Base-by-base conservation (phyloP, 139 green algal genomes). In the Chlorella vulgaris region DNA sequence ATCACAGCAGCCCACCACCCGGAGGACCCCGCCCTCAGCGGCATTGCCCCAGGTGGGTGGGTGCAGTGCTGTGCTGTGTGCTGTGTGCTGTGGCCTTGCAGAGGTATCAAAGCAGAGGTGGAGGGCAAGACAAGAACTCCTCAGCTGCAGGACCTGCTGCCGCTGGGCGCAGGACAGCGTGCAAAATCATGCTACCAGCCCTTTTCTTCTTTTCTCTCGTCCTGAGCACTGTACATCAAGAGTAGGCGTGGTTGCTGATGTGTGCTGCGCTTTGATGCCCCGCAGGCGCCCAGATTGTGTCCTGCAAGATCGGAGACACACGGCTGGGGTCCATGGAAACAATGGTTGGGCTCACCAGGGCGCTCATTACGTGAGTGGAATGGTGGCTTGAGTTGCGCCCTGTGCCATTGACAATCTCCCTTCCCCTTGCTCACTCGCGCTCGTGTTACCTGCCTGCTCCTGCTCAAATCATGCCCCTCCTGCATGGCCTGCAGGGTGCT, bases 301-400 rank as follows among this genome's bases (percentile, higher is more conserved):
- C 86, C n/a, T 97, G 91, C 87, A 98, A 98, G 86, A 98, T 98
- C 63, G 95, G 95, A 8, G 95, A 98, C 86, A 94, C 81, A 6
- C 86, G 95, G 5, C 86, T 98, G 53, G 89, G 89, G 26, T 88
- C 80, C 79, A 96, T 98, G 92, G 95, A 98, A 86, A 98, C 95
- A 1, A 87, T 86, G 26, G 85, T 86, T 10, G 95, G 91, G 0
- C 74, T 98, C 43, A 88, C 89, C 1, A 84, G 95, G 7, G 95
- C 91, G 0, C 82, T 96, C 2, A 92, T 92, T 13, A 84, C 91
- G 24, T 58, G 39, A 21, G 55, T 5, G 18, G 55, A 5, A n/a
- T 28, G 55, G 55, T 8, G 21, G 18, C 18, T 65, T n/a, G 55
- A 21, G 18, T 31, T 28, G 18, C 55, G 22, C 5, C 22, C 18